Evolutionary conservation across 768 basidiomycete species (phyloP), one percentile per base, ranked within the genome.

Genomic region (Phlebiopsis gigantea): DNA sequence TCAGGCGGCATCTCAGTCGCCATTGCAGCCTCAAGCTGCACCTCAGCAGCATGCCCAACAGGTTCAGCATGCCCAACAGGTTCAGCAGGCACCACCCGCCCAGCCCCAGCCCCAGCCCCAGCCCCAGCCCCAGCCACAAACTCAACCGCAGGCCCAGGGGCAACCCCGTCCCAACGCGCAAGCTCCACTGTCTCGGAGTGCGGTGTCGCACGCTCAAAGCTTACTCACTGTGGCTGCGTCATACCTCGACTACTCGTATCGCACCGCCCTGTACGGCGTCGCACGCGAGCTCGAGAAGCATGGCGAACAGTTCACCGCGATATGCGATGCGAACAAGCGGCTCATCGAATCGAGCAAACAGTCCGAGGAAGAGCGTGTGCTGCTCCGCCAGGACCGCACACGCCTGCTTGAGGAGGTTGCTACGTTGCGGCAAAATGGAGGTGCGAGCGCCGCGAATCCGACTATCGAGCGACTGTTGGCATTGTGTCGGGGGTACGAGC

Each of bases 341-440:
- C 50, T 51, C 6, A 24, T 31, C n/a, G 50, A 34, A 6, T 21
- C 14, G 34, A 24, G 15, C 21, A 34, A 24, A n/a, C 29, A 41
- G 34, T 30, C 50, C 12, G 50, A 51, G 21, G 50, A 51, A 31
- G 50, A 51, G 50, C 50, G 50, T 8, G 50, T 39, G 12, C 39
- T 19, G 9, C 50, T 51, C 8, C 30, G 50, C 19, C 31, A 51
- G 50, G 50, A 51, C 19, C 50, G 50, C 50, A 15, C 31, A 9
- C 30, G 50, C 4, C 50, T 51, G 31, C 34, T 51, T 12, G 50
- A 51, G 34, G 31, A 51, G 31, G 10, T 41, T 24, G 31, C 34
- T 30, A 39, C 34, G 30, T 30, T 10, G 31, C 30, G 31, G 19
- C 19, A 15, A 9, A 29, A 26, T 3, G 7, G 17, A 1, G 31